Percentiles rank a stretch among this genome's conserved stretches.
Evolutionary conservation across 129 eudicot genomes (phyloP).

Genomic region (Lactuca saligna): DNA sequence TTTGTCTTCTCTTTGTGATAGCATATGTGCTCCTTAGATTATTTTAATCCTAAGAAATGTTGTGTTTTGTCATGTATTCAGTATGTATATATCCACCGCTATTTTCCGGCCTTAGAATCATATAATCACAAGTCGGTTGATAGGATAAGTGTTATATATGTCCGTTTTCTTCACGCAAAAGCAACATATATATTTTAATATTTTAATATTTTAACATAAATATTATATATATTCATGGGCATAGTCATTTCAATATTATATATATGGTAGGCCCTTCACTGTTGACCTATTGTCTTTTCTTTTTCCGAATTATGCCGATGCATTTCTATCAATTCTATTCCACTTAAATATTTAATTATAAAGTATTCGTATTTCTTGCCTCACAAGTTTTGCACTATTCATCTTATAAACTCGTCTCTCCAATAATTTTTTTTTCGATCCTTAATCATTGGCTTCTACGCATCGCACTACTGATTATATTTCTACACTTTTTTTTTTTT

Average conservation of each 20-base stretch:
- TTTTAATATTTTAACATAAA: not conserved
- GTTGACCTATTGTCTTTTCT: too few relatives aligned
- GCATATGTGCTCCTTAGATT: not conserved
- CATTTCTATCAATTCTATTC: not conserved
- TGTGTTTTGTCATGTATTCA: not conserved
- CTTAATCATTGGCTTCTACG: too few relatives aligned
- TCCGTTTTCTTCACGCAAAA: conserved; percentile 21
- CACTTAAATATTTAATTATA: not conserved
- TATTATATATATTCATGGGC: conserved; percentile 3
- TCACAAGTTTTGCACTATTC: conserved; percentile 13
- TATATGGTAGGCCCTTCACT: not conserved
- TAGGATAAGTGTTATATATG: not conserved
- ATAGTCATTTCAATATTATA: not conserved
- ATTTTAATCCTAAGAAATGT: not conserved
- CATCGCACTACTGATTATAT: not conserved
- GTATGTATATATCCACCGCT: not conserved
- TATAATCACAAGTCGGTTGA: conserved; percentile 2
- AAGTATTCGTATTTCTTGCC: conserved; percentile 4
- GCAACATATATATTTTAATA: conserved; percentile 16
- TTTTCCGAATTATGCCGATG: not conserved
- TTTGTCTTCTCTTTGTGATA: not conserved
- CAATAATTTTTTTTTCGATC: not conserved
- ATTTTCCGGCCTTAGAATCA: conserved; percentile 13
- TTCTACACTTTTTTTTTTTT: not conserved
- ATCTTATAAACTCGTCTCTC: not conserved